phyloP scores from a whole-genome alignment of 257 asterid genomes.

The Solanum bulbocastanum region DNA sequence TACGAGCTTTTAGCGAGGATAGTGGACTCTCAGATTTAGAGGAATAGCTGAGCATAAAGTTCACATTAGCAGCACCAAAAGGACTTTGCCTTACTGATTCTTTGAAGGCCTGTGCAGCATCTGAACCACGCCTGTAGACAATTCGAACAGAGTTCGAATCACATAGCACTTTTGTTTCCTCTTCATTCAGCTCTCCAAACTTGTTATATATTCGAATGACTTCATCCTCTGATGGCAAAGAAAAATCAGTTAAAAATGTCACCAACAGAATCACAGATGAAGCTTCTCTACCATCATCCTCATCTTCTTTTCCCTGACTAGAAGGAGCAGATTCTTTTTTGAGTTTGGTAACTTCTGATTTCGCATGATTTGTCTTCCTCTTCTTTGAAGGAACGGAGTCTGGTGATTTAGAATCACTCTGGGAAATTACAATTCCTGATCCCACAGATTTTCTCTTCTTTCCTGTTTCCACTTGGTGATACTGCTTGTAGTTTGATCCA shows the following conservation, averaged over 20 bases:
- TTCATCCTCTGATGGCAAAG: conserved; percentile 55
- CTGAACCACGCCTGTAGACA: conserved; percentile 25
- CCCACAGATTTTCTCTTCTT: conserved; percentile 23
- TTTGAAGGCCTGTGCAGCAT: conserved; percentile 46
- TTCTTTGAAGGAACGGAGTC: not conserved
- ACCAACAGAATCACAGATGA: conserved; percentile 21
- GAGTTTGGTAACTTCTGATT: not conserved
- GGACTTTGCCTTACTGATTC: conserved; percentile 31
- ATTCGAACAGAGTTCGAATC: conserved; percentile 26
- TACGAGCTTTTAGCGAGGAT: conserved; percentile 8
- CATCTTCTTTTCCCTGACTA: conserved; percentile 3
- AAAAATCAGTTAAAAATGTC: conserved; percentile 30
- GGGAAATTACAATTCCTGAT: not conserved
- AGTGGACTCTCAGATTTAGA: conserved; percentile 12
- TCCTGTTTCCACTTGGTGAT: conserved; percentile 7
- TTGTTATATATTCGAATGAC: conserved; percentile 22
- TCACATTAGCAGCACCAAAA: conserved; percentile 25
- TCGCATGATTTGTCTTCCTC: not conserved
- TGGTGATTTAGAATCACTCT: not conserved
- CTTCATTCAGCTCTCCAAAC: conserved; percentile 40
- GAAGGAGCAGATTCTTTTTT: conserved; percentile 9
- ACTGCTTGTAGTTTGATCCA: conserved; percentile 20
- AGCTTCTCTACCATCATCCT: conserved; percentile 7
- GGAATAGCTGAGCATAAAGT: conserved; percentile 20
- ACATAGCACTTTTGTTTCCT: conserved; percentile 26